Percentiles rank a stretch among this genome's conserved stretches.
These are phyloP conservation scores for Aspergillus bertholletiae DNA, from an alignment of 495 filamentous ascomycete species.

Conservation along the genomic window DNA sequence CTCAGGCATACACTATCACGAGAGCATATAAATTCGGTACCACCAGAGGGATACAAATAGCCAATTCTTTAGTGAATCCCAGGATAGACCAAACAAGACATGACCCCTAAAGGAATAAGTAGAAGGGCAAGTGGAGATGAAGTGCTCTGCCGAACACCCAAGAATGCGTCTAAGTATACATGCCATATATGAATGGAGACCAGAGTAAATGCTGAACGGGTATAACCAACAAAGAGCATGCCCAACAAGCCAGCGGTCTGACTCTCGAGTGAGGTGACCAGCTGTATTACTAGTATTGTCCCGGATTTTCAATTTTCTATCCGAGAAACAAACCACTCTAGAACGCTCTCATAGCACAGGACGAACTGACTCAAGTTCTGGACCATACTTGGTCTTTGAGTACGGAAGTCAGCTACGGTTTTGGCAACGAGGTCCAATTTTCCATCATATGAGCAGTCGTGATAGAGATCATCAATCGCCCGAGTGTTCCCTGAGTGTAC, in stretches of 20 bases:
- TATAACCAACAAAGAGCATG: neutral
- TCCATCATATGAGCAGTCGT: slow-evolving; percentile 51
- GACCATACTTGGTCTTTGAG: slow-evolving; percentile 92
- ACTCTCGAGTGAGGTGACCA: neutral
- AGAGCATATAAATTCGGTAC: no score
- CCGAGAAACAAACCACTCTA: slow-evolving; percentile 76
- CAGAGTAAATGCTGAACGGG: neutral
- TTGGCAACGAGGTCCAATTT: slow-evolving; percentile 74
- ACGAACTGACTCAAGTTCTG: slow-evolving; percentile 94
- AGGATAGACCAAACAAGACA: no score
- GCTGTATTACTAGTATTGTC: slow-evolving; percentile 1
- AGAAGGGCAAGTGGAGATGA: neutral
- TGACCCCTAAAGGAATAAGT: no score
- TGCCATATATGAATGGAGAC: neutral
- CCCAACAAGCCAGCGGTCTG: neutral
- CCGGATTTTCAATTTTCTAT: slow-evolving; percentile 18
- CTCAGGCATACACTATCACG: no score
- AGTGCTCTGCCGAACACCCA: slow-evolving; percentile 9
- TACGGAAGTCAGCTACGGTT: slow-evolving; percentile 85
- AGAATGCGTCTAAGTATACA: slow-evolving; percentile 15
- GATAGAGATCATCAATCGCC: slow-evolving; percentile 35
- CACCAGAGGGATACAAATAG: no score
- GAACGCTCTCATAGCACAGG: slow-evolving; percentile 90
- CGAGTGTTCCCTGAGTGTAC: neutral
- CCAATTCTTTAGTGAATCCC: no score